Evolutionary conservation across 768 basidiomycete genomes (phyloP).

Genomic region (Saitozyma podzolica): DNA sequence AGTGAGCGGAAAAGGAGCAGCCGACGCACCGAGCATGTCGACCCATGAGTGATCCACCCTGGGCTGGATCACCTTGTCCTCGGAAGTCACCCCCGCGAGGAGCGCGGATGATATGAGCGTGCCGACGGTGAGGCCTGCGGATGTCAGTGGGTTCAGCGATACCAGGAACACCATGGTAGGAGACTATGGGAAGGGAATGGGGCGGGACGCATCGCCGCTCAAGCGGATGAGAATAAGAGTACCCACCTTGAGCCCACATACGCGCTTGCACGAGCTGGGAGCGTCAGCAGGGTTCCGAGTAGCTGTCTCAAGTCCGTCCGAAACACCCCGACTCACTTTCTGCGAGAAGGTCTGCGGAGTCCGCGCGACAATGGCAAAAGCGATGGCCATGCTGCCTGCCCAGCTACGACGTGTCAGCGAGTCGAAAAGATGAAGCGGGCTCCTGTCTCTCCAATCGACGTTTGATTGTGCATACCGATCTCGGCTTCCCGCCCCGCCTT

Average conservation of each 20-base stretch:
- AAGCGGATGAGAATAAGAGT: not conserved
- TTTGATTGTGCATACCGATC: too few species aligned
- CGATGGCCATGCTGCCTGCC: conserved; percentile 44
- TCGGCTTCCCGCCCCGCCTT: too few species aligned
- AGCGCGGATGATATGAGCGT: conserved; percentile 43
- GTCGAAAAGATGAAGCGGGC: too few species aligned
- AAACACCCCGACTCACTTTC: conserved; percentile 29
- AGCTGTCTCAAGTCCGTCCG: not conserved
- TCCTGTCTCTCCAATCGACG: too few species aligned
- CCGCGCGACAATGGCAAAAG: conserved; percentile 42
- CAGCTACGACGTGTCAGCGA: conserved; percentile 23
- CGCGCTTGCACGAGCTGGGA: conserved; percentile 51
- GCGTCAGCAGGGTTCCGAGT: not conserved
- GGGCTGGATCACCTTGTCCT: conserved; percentile 11
- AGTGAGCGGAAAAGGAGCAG: too few species aligned
- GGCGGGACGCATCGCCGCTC: too few species aligned
- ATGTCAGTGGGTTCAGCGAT: too few species aligned
- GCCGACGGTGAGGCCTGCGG: conserved; percentile 41
- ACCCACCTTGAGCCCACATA: conserved; percentile 50
- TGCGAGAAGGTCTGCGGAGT: conserved; percentile 44
- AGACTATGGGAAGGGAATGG: too few species aligned
- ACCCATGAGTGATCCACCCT: conserved; percentile 46
- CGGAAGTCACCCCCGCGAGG: conserved; percentile 33
- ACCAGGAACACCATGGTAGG: too few species aligned
- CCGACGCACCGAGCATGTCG: conserved; percentile 44